Percentiles rank a stretch among this genome's conserved stretches.
Evolutionary conservation across 2,329 filamentous ascomycete genomes (phyloP).

Genomic region (Paraphaeosphaeria sporulosa): DNA sequence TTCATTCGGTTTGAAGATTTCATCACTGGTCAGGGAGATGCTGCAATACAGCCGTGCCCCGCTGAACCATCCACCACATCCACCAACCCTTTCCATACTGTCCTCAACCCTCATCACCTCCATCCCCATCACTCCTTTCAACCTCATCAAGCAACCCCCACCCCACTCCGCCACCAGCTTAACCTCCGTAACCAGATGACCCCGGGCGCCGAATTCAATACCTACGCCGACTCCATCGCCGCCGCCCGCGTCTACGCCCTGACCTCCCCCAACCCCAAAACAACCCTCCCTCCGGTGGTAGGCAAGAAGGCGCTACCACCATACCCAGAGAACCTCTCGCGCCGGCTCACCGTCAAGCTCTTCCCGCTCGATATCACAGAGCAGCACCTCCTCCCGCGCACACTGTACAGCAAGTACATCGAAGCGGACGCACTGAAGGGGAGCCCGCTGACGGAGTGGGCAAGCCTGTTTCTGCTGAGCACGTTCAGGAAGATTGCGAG

Average conservation of each 20-base stretch:
- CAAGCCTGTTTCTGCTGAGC: conserved; percentile 52
- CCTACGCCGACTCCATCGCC: conserved; percentile 75
- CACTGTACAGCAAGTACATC: conserved; percentile 45
- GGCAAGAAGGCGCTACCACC: conserved; percentile 38
- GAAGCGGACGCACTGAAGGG: conserved; percentile 30
- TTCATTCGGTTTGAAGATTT: not conserved
- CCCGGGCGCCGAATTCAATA: conserved; percentile 93
- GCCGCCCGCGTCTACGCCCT: conserved; percentile 59
- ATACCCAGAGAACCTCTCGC: conserved; percentile 53
- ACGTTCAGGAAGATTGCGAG: conserved; percentile 57
- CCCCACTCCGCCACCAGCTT: conserved; percentile 39
- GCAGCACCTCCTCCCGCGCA: conserved; percentile 51
- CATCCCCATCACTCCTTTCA: conserved; percentile 44
- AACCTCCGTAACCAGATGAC: conserved; percentile 60
- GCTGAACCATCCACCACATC: conserved; percentile 23
- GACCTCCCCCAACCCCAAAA: conserved; percentile 67
- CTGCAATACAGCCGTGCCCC: not conserved
- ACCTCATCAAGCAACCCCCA: conserved; percentile 50
- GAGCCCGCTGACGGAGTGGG: conserved; percentile 57
- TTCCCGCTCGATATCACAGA: conserved; percentile 60
- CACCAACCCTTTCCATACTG: conserved; percentile 30
- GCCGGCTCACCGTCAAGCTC: conserved; percentile 54
- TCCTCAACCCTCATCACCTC: conserved; percentile 25
- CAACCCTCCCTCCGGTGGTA: conserved; percentile 77
- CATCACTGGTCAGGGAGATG: not conserved